These are phyloP conservation scores for Paramecium sonneborni DNA, from an alignment of 73 alveolate species.

Conservation along the genomic window DNA sequence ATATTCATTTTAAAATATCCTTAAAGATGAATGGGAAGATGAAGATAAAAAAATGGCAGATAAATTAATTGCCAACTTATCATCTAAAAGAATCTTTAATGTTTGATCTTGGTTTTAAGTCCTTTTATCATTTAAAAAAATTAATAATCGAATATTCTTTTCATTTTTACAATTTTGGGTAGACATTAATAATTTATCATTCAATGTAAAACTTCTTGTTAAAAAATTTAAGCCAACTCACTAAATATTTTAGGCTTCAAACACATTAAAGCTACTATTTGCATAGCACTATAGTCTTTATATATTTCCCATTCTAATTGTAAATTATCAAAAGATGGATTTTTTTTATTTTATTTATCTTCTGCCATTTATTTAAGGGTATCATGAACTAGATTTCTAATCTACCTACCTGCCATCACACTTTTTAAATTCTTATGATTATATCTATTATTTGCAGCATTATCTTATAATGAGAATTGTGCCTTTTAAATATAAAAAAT, in stretches of 20 bases:
- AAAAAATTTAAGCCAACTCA: background rate
- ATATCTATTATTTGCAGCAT: background rate
- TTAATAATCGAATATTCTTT: background rate
- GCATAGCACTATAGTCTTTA: background rate
- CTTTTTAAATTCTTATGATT: background rate
- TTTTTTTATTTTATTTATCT: background rate
- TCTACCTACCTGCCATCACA: background rate
- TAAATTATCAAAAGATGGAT: background rate
- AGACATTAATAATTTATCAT: background rate
- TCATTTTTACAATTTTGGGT: background rate
- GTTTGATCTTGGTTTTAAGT: background rate
- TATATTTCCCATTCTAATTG: conserved; percentile 23
- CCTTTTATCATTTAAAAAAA: background rate
- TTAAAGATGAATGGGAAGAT: background rate
- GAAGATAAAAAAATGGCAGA: background rate
- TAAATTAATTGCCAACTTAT: background rate
- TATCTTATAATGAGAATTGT: background rate
- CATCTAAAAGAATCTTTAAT: background rate
- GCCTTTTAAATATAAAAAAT: conserved; percentile 10
- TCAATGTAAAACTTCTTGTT: background rate
- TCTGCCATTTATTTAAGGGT: conserved; percentile 29
- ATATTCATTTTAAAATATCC: background rate
- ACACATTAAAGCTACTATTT: conserved; percentile 9
- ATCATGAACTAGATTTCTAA: conserved; percentile 29
- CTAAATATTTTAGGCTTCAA: conserved; percentile 29